These are phyloP conservation scores for Tripidium arundinaceum DNA, from an alignment of 202 grass and related monocot species.

Conservation along the genomic window DNA sequence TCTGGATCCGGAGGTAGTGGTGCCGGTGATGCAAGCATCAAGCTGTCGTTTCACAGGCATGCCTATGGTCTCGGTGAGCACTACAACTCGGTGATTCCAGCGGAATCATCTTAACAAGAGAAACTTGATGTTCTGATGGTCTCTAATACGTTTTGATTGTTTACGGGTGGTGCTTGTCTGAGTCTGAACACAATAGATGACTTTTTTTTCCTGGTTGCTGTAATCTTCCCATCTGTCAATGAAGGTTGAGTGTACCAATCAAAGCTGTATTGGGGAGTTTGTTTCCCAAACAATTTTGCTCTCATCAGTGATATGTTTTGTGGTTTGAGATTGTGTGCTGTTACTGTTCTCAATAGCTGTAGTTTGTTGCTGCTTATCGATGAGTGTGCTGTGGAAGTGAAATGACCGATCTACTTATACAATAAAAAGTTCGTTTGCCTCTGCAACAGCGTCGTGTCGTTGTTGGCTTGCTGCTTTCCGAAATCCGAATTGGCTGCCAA, in stretches of 20 bases:
- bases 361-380: not conserved
- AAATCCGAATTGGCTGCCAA: not conserved
- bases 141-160: conserved; percentile 9
- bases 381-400: not conserved
- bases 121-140: not conserved
- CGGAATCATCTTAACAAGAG: conserved; percentile 10
- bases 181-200: not conserved
- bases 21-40: conserved; percentile 39
- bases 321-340: too few relatives aligned
- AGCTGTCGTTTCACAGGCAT: conserved; percentile 85
- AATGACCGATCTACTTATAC: too few relatives aligned
- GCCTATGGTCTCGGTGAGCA: conserved; percentile 98
- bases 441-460: too few relatives aligned
- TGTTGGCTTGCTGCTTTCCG: not conserved
- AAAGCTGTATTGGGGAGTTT: too few relatives aligned
- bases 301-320: too few relatives aligned
- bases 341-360: not conserved
- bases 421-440: too few relatives aligned
- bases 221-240: too few relatives aligned
- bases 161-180: not conserved
- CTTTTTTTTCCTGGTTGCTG: not conserved
- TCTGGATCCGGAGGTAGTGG: conserved; percentile 30
- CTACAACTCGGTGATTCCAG: conserved; percentile 82
- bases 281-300: too few relatives aligned
- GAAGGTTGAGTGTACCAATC: too few relatives aligned